Evolutionary conservation across 108 stramenopile species (phyloP).

Genomic region (Nannochloropsis salina): DNA sequence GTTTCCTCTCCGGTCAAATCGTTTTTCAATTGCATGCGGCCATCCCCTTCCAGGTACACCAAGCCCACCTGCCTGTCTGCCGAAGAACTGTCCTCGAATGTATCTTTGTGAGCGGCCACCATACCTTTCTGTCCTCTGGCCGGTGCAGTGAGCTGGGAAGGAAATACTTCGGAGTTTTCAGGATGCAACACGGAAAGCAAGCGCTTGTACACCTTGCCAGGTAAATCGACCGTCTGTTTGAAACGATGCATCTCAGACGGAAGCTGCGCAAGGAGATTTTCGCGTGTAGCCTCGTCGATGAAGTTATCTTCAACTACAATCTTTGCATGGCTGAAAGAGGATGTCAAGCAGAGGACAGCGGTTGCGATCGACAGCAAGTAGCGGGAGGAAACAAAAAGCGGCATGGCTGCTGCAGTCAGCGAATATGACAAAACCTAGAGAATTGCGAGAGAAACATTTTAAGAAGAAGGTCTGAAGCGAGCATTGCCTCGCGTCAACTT

Average conservation of each 20-base stretch:
- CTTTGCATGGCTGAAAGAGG: not conserved
- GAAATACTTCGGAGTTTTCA: not conserved
- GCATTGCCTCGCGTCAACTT: too few species aligned
- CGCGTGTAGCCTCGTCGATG: not conserved
- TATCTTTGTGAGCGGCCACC: not conserved
- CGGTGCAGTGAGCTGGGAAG: not conserved
- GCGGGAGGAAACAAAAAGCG: not conserved
- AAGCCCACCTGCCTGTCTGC: not conserved
- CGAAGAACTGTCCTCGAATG: not conserved
- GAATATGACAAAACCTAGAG: too few species aligned
- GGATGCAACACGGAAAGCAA: not conserved
- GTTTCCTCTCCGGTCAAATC: not conserved
- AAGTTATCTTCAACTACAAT: not conserved
- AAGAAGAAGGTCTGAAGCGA: too few species aligned
- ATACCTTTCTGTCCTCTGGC: not conserved
- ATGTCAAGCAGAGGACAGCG: not conserved
- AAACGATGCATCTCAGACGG: not conserved
- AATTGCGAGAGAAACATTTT: too few species aligned
- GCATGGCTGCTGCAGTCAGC: not conserved
- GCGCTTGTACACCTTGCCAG: not conserved
- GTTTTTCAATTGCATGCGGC: not conserved
- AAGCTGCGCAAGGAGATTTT: not conserved
- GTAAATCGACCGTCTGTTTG: not conserved
- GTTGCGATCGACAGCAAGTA: not conserved
- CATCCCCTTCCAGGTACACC: constrained; percentile 4